These are phyloP conservation scores for Elongisporangium anandrum DNA, from an alignment of 352 stramenopile species.

Conservation along the genomic window DNA sequence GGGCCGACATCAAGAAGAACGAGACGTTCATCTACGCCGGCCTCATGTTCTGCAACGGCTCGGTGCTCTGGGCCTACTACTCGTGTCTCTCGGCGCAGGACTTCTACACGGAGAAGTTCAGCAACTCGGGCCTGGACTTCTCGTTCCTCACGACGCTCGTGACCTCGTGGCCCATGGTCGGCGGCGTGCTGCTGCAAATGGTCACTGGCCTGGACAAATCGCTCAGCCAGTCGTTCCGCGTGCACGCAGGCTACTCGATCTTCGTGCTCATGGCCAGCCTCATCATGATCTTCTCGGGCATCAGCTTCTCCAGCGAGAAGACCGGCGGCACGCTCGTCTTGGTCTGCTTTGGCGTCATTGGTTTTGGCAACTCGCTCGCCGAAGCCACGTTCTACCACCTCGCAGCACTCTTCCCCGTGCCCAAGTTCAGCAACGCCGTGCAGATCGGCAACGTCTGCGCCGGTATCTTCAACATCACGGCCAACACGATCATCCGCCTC, in stretches of 20 bases:
- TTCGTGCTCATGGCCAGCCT: constrained; percentile 25
- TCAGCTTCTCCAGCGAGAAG: constrained; percentile 21
- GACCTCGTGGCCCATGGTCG: constrained; percentile 31
- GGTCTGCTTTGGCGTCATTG: constrained; percentile 31
- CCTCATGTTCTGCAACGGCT: constrained; percentile 38
- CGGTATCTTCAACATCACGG: constrained; percentile 34
- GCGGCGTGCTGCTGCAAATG: constrained; percentile 31
- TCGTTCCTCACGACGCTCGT: constrained; percentile 36
- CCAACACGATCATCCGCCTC: constrained; percentile 29
- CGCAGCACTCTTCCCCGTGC: constrained; percentile 33
- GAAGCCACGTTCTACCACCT: constrained; percentile 23
- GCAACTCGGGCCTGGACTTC: constrained; percentile 25
- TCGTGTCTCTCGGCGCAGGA: constrained; percentile 45
- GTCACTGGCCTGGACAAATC: constrained; percentile 30
- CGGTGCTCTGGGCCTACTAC: constrained; percentile 45
- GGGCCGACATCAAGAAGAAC: constrained; percentile 27
- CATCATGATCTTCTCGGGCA: constrained; percentile 37
- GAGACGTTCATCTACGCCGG: constrained; percentile 25
- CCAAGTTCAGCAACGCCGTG: constrained; percentile 48
- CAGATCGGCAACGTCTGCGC: constrained; percentile 40
- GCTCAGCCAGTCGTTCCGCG: constrained; percentile 20
- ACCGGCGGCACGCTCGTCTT: constrained; percentile 32
- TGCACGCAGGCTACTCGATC: constrained; percentile 27
- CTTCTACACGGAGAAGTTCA: constrained; percentile 30
- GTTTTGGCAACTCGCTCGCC: constrained; percentile 33